Evolutionary conservation across 139 green algal species (phyloP), one percentile per base, ranked within the genome.

Genomic region (Deuterostichococcus epilithicus): DNA sequence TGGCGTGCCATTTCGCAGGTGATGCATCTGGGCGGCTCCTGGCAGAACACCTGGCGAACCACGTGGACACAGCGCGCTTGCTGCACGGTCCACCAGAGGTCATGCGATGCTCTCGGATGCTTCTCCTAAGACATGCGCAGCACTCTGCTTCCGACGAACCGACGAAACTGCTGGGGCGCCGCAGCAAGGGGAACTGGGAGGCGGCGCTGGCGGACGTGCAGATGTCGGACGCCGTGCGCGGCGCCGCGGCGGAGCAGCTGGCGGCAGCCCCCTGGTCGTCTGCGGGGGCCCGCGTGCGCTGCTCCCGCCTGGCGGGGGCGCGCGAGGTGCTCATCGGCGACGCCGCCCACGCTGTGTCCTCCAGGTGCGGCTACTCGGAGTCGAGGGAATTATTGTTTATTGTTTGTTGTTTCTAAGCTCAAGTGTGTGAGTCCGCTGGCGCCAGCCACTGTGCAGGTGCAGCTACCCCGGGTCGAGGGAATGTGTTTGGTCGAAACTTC

Each of bases 301-400:
- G 85, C 78, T 86, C 81, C 20, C 69, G 78, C 30, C 74, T 91
- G 28, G 69, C 81, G 36, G 83, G 79, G 6, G 68, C 76, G 22
- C 22, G 73, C 23, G 75, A 78, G 13, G 45, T 91, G 63, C 70
- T 93, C 65, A 70, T 92, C 60, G 89, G 89, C 25, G 89, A 93
- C 68, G 87, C 87, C 28, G 89, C 82, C 3, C 89, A 93, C 67
- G 85, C 82, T 34, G 84, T 93, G 68, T 89, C 84, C 25, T 86
- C 86, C 3, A 78, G 88, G 34, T 87, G 91, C 63, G 42, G 18
- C 13, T 28, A n/a, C n/a, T n/a, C n/a, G n/a, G n/a, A n/a, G n/a
- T n/a, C n/a, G n/a, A n/a, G n/a, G n/a, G n/a, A n/a, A n/a, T n/a
- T n/a, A n/a, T n/a, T n/a, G n/a, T n/a, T n/a, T n/a, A n/a, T n/a